phyloP scores from a whole-genome alignment of 179 eudicot species.

The Actinidia arguta region DNA sequence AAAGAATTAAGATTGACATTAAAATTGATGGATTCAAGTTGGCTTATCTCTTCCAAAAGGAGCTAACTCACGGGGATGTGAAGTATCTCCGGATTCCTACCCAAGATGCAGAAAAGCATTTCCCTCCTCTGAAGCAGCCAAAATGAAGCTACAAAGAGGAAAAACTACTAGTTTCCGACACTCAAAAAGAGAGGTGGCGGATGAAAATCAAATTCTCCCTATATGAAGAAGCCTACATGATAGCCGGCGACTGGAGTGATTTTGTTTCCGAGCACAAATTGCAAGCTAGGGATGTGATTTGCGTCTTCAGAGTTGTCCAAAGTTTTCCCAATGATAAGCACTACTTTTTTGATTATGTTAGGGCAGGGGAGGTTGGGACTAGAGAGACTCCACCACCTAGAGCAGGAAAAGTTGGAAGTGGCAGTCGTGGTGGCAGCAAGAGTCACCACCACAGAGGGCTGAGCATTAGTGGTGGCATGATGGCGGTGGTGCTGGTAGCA shows the following conservation, averaged over 20 bases:
- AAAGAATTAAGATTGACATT: neutral
- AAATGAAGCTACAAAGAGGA: neutral
- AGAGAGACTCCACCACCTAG: neutral
- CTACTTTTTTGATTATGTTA: neutral
- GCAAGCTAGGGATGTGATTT: neutral
- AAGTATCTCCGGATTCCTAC: neutral
- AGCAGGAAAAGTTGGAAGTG: too few species aligned
- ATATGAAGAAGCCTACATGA: neutral
- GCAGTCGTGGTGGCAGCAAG: neutral
- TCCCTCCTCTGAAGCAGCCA: slow-evolving; percentile 1
- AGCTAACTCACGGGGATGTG: neutral
- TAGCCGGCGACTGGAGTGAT: neutral
- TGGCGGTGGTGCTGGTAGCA: too few species aligned
- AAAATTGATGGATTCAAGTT: neutral
- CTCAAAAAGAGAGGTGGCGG: neutral
- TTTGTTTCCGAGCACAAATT: neutral
- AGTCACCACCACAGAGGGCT: too few species aligned
- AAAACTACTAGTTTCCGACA: neutral
- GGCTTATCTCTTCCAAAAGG: neutral
- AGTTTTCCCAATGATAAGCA: neutral
- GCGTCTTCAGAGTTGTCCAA: neutral
- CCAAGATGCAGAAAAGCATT: neutral
- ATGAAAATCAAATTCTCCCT: neutral
- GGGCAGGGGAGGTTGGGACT: neutral
- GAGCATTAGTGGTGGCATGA: too few species aligned